Conservation (phyloP, 176 grass and related monocot species). For the Oryza rufipogon region DNA sequence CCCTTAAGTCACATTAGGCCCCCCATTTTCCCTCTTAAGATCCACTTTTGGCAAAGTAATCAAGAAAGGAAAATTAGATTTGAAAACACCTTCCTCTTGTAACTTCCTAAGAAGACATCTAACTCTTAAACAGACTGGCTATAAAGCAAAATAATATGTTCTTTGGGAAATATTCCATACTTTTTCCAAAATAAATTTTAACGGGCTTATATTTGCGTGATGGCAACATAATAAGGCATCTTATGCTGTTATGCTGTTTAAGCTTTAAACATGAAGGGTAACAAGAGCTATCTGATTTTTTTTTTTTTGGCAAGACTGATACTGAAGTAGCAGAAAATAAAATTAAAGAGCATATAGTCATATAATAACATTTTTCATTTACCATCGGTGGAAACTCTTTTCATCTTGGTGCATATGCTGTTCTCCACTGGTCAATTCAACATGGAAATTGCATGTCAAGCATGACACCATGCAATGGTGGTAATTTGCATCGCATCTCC, state of each 20-base stretch:
- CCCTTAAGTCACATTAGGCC: not conserved
- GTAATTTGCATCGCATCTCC: constrained; percentile 14
- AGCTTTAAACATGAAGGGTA: not conserved
- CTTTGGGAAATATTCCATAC: not conserved
- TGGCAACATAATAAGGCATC: not conserved
- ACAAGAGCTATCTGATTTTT: too few relatives aligned
- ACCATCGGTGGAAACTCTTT: not conserved
- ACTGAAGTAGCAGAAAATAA: constrained; percentile 18
- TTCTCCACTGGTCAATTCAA: not conserved
- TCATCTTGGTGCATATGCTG: not conserved
- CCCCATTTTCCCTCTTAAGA: not conserved
- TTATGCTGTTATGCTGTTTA: not conserved
- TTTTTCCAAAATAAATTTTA: not conserved
- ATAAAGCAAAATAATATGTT: not conserved
- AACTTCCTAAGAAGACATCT: not conserved
- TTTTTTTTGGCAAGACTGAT: not conserved
- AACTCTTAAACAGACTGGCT: not conserved
- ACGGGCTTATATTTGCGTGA: not conserved
- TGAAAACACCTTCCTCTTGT: not conserved
- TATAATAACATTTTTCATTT: not conserved
- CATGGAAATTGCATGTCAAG: constrained; percentile 1
- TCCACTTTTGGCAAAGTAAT: not conserved
- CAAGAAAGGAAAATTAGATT: not conserved
- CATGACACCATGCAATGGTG: not conserved
- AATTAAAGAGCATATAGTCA: constrained; percentile 12